Percentiles rank a stretch among this genome's conserved stretches.
These are phyloP conservation scores for Eucalyptus leucophloia DNA, from an alignment of 345 rosid genomes.

Conservation along the genomic window DNA sequence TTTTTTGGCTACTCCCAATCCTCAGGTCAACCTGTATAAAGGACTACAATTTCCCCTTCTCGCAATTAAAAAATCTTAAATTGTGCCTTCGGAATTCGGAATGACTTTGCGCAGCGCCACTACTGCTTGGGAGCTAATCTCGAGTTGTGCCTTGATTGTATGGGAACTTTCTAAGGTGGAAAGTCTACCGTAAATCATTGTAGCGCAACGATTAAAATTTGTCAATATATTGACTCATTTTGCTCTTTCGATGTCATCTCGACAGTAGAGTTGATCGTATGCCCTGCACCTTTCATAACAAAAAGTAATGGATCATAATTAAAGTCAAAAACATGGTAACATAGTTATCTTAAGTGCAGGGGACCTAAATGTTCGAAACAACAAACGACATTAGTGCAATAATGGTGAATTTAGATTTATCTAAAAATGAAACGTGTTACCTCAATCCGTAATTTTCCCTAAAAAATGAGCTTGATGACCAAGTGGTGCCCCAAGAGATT, in stretches of 20 bases:
- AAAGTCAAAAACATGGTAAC: background rate
- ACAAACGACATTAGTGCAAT: background rate
- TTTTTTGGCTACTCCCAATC: background rate
- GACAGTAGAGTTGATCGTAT: background rate
- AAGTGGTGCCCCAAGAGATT: background rate
- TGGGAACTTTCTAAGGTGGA: background rate
- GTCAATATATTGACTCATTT: accelerated
- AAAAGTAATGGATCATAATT: background rate
- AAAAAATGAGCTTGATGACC: background rate
- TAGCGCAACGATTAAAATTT: accelerated
- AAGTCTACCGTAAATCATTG: accelerated
- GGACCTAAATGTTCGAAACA: background rate
- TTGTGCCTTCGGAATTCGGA: background rate
- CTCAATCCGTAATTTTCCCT: background rate
- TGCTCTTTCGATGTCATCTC: accelerated
- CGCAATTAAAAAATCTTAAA: background rate
- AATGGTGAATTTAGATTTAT: too few relatives aligned
- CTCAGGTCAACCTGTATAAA: background rate
- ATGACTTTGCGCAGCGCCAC: accelerated
- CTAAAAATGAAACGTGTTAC: too few relatives aligned
- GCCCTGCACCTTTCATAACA: background rate
- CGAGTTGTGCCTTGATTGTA: accelerated
- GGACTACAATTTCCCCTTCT: background rate
- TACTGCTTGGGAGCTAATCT: accelerated
- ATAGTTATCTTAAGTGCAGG: background rate